A percentile compares a stretch with the other conserved stretches of the same genome.
phyloP scores from a whole-genome alignment of 73 alveolate genomes.

The Paramecium bursaria region DNA sequence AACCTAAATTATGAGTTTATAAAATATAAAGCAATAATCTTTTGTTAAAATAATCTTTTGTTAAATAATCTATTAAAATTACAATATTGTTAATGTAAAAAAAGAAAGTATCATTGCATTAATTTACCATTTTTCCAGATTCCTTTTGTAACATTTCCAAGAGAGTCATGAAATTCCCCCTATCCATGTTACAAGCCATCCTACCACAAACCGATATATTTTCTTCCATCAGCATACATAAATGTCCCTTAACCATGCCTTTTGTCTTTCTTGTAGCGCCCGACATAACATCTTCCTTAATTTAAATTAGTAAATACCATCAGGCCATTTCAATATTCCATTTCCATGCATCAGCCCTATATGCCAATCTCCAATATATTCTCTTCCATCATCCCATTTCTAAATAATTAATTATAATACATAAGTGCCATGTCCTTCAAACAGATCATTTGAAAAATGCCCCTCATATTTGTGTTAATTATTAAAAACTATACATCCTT shows the following conservation, averaged over 20 bases:
- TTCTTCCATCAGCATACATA: constrained; percentile 35
- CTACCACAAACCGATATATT: constrained; percentile 27
- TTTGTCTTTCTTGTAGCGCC: not conserved
- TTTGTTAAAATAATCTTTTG: too few species aligned
- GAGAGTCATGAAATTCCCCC: constrained; percentile 7
- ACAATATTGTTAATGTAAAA: too few species aligned
- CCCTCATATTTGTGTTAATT: constrained; percentile 34
- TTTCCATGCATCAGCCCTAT: constrained; percentile 39
- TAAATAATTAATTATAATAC: not conserved
- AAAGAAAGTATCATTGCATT: too few species aligned
- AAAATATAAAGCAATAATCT: not conserved
- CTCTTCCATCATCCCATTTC: constrained; percentile 56
- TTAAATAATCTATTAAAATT: too few species aligned
- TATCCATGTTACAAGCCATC: constrained; percentile 44
- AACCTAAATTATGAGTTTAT: constrained; percentile 77
- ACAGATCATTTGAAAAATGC: not conserved
- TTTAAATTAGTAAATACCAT: not conserved
- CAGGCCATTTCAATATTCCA: constrained; percentile 26
- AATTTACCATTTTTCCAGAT: constrained; percentile 39
- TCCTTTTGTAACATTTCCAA: constrained; percentile 28
- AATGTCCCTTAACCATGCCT: constrained; percentile 53
- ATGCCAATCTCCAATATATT: constrained; percentile 51
- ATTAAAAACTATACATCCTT: not conserved
- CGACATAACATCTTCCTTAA: constrained; percentile 18
- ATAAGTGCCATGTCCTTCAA: constrained; percentile 28